phyloP scores from a whole-genome alignment of 805 yeast genomes.

The Groenewaldozyma salmanticensis region DNA sequence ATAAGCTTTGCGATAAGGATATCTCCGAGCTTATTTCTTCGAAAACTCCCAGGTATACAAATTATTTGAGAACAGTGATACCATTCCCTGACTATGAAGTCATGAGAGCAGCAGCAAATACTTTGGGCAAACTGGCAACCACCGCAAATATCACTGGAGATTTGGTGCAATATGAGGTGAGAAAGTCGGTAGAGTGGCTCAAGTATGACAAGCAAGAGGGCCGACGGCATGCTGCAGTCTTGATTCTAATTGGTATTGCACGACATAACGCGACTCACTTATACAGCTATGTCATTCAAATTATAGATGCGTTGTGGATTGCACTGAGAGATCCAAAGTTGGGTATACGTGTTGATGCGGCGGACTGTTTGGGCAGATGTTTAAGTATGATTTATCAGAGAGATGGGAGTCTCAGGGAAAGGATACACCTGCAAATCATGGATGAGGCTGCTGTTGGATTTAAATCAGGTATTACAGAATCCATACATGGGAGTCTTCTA shows the following conservation, averaged over 20 bases:
- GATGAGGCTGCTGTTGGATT: conserved; percentile 59
- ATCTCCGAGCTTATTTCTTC: conserved; percentile 76
- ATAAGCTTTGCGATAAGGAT: conserved; percentile 75
- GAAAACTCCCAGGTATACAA: conserved; percentile 85
- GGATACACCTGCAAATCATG: conserved; percentile 65
- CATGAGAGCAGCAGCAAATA: conserved; percentile 77
- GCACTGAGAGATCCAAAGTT: conserved; percentile 74
- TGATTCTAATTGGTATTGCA: conserved; percentile 75
- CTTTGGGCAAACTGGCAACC: conserved; percentile 79
- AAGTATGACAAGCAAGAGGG: conserved; percentile 75
- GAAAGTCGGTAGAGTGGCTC: conserved; percentile 82
- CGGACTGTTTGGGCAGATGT: conserved; percentile 68
- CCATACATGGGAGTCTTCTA: conserved; percentile 78
- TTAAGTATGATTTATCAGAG: conserved; percentile 70
- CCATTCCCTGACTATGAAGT: conserved; percentile 77
- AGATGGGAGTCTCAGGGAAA: conserved; percentile 57
- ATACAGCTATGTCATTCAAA: conserved; percentile 66
- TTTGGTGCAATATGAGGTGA: conserved; percentile 86
- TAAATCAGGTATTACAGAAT: conserved; percentile 44
- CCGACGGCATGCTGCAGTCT: conserved; percentile 83
- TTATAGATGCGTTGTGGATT: conserved; percentile 77
- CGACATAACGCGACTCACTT: conserved; percentile 77
- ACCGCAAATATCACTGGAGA: conserved; percentile 87
- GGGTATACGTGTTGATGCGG: conserved; percentile 73
- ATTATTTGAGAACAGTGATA: conserved; percentile 68